phyloP scores from a whole-genome alignment of 345 rosid genomes.

The Ceriops zippeliana region DNA sequence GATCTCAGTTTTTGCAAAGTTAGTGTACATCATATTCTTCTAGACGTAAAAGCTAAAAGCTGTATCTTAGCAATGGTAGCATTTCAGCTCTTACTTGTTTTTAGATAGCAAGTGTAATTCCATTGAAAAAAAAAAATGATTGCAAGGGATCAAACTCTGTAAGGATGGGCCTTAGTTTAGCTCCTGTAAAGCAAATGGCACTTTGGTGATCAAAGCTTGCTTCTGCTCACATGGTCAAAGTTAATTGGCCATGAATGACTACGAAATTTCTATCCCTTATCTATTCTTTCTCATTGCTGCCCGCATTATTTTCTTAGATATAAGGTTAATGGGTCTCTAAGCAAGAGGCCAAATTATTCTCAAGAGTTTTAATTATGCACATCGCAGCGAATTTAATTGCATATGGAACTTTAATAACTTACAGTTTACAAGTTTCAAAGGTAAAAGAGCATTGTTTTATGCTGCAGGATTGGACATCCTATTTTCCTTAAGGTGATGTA shows the following conservation, averaged over 20 bases:
- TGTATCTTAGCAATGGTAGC: slow-evolving; percentile 14
- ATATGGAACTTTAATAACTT: too few relatives aligned
- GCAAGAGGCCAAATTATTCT: too few relatives aligned
- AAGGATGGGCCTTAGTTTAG: slow-evolving; percentile 13
- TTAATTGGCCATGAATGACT: neutral
- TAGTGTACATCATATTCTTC: slow-evolving; percentile 21
- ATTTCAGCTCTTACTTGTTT: neutral
- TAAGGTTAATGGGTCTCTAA: too few relatives aligned
- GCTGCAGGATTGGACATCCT: neutral
- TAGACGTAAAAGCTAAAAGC: slow-evolving; percentile 22
- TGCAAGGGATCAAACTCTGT: slow-evolving; percentile 8
- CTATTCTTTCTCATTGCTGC: too few relatives aligned
- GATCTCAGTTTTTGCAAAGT: slow-evolving; percentile 9
- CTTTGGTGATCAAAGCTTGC: neutral
- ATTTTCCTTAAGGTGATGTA: slow-evolving; percentile 1
- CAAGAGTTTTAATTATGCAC: too few relatives aligned
- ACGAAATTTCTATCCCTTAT: too few relatives aligned
- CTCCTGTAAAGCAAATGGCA: slow-evolving; percentile 8
- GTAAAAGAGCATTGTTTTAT: neutral
- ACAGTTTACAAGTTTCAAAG: neutral
- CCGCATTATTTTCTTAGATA: too few relatives aligned
- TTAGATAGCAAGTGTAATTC: neutral
- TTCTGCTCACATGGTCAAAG: neutral
- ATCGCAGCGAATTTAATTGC: too few relatives aligned
- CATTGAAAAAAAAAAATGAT: neutral